Base-by-base conservation (phyloP, 257 asterid species). In the Scutellaria galericulata region DNA sequence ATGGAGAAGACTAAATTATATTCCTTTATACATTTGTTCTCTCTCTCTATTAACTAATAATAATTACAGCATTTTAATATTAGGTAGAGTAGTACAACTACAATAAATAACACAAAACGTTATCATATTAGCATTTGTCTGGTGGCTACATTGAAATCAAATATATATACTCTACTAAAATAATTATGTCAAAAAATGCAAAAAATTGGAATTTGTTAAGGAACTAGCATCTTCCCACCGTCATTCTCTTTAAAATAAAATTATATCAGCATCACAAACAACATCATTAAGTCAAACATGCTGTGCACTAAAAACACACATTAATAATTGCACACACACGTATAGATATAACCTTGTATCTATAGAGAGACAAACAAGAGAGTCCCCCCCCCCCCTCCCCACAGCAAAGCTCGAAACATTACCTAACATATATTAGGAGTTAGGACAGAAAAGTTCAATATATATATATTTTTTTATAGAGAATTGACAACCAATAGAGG, bases 161-260 rank as follows among this genome's bases (percentile, higher is more conserved):
- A 31, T 31, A 31, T 24, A 24, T 24, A 2, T 24, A 24, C 2
- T 24, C 27, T 24, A 4, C 5, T 31, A 31, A 31, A 4, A 31
- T 31, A 31, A 31, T 31, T 31, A 31, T 2, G 37, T 31, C 37
- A 31, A 8, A 44, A 44, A 44, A 46, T 8, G 12, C 10, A 46
- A 46, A 46, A 46, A 46, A 10, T 4, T 1, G 52, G 52, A 10
- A 8, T 46, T 46, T 3, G 1, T 18, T 7, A 50, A 18, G 40
- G 53, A 22, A 41, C 64, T 39, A 74, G 83, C 73, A 64, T 64
- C 57, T 74, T 57, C 80, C 70, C 72, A 72, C 74, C 78, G 75
- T 70, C 71, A 41, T 55, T 54, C 13, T 10, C 24, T 37, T 66
- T 24, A 15, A 27, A 75, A 75, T 52, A 60, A 13, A 31, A 22